Percentiles rank a stretch among this genome's conserved stretches.
Conservation (phyloP, 2,329 filamentous ascomycete genomes). For the Trichoderma arundinaceum region DNA sequence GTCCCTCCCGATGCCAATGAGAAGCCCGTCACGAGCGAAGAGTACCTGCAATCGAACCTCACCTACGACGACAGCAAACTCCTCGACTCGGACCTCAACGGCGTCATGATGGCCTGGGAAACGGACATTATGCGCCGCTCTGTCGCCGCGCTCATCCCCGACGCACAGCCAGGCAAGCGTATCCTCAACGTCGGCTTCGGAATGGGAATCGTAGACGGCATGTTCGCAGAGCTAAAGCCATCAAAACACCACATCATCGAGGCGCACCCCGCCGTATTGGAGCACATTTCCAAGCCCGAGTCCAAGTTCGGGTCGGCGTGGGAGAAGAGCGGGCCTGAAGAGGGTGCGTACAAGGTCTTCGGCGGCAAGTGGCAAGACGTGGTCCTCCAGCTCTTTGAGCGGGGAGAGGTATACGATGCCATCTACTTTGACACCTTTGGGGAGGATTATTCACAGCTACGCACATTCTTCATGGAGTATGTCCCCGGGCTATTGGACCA, state of each 20-base stretch:
- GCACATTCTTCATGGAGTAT: conserved; percentile 85
- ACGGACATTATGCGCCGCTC: conserved; percentile 82
- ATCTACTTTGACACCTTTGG: conserved; percentile 99
- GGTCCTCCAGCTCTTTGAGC: conserved; percentile 68
- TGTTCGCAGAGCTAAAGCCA: conserved; percentile 73
- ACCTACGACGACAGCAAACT: conserved; percentile 70
- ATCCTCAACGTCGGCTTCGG: conserved; percentile 89
- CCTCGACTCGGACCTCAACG: conserved; percentile 76
- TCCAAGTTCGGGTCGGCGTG: conserved; percentile 61
- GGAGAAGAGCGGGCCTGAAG: conserved; percentile 60
- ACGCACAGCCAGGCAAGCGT: conserved; percentile 59
- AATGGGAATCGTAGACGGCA: conserved; percentile 84
- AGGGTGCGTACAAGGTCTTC: conserved; percentile 75
- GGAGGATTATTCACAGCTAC: conserved; percentile 86
- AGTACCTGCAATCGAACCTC: conserved; percentile 71
- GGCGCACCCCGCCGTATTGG: conserved; percentile 78
- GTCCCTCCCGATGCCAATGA: conserved; percentile 47
- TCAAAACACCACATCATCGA: conserved; percentile 82
- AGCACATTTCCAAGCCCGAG: conserved; percentile 59
- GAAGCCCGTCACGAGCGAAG: conserved; percentile 63
- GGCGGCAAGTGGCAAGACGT: conserved; percentile 79
- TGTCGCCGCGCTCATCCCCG: conserved; percentile 67
- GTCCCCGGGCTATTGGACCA: conserved; percentile 78
- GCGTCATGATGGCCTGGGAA: conserved; percentile 95
- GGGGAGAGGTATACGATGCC: conserved; percentile 76